A percentile compares a stretch with the other conserved stretches of the same genome.
Conservation (phyloP, 345 rosid species). For the Arabis alpina region DNA sequence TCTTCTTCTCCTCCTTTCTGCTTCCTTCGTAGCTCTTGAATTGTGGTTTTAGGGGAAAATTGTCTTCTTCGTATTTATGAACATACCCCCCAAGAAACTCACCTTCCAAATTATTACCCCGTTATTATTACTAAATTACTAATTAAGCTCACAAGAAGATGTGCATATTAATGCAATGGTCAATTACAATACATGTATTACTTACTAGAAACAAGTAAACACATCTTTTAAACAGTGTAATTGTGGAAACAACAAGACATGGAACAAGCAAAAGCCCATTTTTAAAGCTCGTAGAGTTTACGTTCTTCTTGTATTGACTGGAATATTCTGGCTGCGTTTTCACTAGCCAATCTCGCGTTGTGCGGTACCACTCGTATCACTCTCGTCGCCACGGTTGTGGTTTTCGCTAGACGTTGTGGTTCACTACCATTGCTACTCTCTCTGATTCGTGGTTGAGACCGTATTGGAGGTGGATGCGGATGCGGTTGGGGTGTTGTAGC, state of each 20-base stretch:
- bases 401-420: constrained; percentile 22
- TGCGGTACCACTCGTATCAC: constrained; percentile 81
- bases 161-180: too few species aligned
- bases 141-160: too few species aligned
- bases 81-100: not conserved
- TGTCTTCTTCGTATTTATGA: not conserved
- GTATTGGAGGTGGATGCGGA: not conserved
- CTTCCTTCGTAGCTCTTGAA: not conserved
- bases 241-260: not conserved
- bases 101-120: not conserved
- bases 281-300: constrained; percentile 39
- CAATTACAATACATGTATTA: not conserved
- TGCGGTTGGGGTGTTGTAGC: constrained; percentile 16
- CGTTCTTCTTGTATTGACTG: constrained; percentile 77
- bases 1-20: constrained; percentile 27
- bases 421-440: constrained; percentile 15
- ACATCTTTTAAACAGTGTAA: not conserved
- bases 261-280: not conserved
- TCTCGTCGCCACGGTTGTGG: constrained; percentile 40
- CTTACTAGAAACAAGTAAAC: not conserved
- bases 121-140: too few species aligned
- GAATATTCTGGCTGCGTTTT: constrained; percentile 80
- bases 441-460: constrained; percentile 46
- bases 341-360: constrained; percentile 66
- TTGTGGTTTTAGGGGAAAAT: not conserved